Conservation (phyloP, 2,329 filamentous ascomycete genomes). For the Talaromyces sp. region DNA sequence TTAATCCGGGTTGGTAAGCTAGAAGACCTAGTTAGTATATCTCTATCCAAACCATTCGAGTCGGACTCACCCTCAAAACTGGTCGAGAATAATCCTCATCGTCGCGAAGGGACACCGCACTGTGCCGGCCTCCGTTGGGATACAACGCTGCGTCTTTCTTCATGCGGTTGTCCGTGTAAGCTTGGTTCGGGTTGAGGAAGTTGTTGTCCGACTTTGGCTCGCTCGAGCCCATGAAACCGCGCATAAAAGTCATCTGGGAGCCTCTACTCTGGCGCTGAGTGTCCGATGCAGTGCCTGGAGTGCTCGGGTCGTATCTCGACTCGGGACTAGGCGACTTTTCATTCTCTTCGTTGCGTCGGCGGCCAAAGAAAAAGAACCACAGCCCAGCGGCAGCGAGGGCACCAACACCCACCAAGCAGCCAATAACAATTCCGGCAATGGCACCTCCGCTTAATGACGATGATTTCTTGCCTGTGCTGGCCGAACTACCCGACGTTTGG, state of each 20-base stretch:
- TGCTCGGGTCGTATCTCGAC: conserved; percentile 16
- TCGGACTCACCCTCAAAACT: conserved; percentile 35
- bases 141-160: conserved; percentile 39
- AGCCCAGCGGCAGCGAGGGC: conserved; percentile 33
- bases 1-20: conserved; percentile 15
- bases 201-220: conserved; percentile 5
- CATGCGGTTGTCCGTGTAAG: conserved; percentile 41
- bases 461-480: conserved; percentile 15
- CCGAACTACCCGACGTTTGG: conserved; percentile 15
- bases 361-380: conserved; percentile 34
- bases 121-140: conserved; percentile 36
- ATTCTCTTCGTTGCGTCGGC: conserved; percentile 19
- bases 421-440: conserved; percentile 42
- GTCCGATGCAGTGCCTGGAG: conserved; percentile 17
- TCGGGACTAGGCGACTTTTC: conserved; percentile 22
- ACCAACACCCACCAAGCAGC: conserved; percentile 34
- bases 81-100: conserved; percentile 45
- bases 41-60: not conserved
- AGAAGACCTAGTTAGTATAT: not conserved
- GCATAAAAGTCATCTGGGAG: conserved; percentile 31
- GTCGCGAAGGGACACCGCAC: conserved; percentile 43
- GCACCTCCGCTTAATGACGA: conserved; percentile 34
- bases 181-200: conserved; percentile 16
- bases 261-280: conserved; percentile 27
- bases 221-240: conserved; percentile 20